Base-by-base conservation (phyloP, 495 filamentous ascomycete genomes). In the Cenococcum geophilum region DNA sequence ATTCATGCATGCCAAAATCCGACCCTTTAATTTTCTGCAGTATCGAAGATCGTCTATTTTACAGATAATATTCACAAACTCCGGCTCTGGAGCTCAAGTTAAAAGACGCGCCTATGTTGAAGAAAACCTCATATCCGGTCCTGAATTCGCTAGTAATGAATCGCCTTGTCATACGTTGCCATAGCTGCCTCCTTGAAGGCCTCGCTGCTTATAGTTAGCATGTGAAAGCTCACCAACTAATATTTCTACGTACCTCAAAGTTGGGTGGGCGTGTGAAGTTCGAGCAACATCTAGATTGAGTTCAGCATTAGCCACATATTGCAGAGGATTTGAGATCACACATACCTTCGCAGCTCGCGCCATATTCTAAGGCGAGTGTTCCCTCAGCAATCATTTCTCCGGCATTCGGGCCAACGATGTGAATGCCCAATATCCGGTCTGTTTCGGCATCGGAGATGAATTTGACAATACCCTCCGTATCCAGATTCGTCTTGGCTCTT, bases 151-250 rank as follows among this genome's bases (percentile, higher is more conserved):
- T 90, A 98, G 77, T 87, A 95, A 80, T 98, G 93, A 74, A 98
- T 96, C 60, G 93, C 84, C 81, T 96, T 97, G 66, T 84, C 84
- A 80, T 96, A 92, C 55, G 92, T 96, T 62, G 89, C 90, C 93
- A 98, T 98, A 59, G 93, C 93, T 66, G 93, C 93, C 85, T 98
- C 93, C 82, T 98, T 98, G 81, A 98, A 97, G 48, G 93, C 93
- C 80, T 98, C 93, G 16, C 92, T 83, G 27, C 6, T 32, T 58
- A 97, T 82, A 59, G 93, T 97, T 59, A 49, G 93, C 92, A 79
- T 98, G 93, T 76, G 89, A 92, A 58, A 93, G 97, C 68, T 92
- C 86, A 59, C 87, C 92, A 70, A 98, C 86, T 32, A 32, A 6
- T 6, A 32, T 32, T 32, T 3, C 6, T 32, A 32, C 27, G 27